Evolutionary conservation across 371 early-diverging fungal genomes (phyloP).

Genomic region (Enterocytospora artemiae): DNA sequence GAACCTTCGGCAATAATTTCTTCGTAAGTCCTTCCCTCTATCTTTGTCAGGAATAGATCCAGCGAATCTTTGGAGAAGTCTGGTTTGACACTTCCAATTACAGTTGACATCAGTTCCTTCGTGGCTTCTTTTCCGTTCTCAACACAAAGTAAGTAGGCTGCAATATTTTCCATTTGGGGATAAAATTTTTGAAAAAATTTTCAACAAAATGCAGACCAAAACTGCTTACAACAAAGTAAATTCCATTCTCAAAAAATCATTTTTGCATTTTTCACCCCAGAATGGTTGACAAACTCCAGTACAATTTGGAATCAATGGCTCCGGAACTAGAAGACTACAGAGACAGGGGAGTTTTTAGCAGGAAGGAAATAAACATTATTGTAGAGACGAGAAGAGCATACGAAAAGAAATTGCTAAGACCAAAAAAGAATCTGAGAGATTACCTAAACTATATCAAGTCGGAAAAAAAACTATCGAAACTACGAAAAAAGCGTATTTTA

Average conservation of each 20-base stretch:
- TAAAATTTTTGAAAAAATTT: slow-evolving; percentile 33
- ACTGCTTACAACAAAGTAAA: not conserved
- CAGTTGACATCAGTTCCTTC: slow-evolving; percentile 3
- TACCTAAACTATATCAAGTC: slow-evolving; percentile 39
- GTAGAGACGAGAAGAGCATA: slow-evolving; percentile 23
- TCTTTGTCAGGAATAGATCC: slow-evolving; percentile 17
- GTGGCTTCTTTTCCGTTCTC: slow-evolving; percentile 16
- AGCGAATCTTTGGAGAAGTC: slow-evolving; percentile 20
- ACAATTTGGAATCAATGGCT: slow-evolving; percentile 38
- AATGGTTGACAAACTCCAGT: slow-evolving; percentile 37
- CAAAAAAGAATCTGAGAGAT: slow-evolving; percentile 35
- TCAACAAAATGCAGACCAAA: not conserved
- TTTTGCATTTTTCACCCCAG: too few species aligned
- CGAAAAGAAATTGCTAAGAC: slow-evolving; percentile 35
- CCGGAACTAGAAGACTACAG: slow-evolving; percentile 45
- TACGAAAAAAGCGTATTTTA: slow-evolving; percentile 32
- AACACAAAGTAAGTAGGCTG: slow-evolving; percentile 24
- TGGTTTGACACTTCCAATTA: slow-evolving; percentile 22
- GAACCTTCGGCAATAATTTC: slow-evolving; percentile 35
- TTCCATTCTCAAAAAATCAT: not conserved
- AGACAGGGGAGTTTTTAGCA: slow-evolving; percentile 24
- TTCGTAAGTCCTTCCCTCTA: slow-evolving; percentile 22
- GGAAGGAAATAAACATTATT: slow-evolving; percentile 30
- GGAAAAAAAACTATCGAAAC: slow-evolving; percentile 34
- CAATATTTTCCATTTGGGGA: slow-evolving; percentile 41